Evolutionary conservation across 2,329 filamentous ascomycete species (phyloP).

Genomic region (Trichothecium roseum): DNA sequence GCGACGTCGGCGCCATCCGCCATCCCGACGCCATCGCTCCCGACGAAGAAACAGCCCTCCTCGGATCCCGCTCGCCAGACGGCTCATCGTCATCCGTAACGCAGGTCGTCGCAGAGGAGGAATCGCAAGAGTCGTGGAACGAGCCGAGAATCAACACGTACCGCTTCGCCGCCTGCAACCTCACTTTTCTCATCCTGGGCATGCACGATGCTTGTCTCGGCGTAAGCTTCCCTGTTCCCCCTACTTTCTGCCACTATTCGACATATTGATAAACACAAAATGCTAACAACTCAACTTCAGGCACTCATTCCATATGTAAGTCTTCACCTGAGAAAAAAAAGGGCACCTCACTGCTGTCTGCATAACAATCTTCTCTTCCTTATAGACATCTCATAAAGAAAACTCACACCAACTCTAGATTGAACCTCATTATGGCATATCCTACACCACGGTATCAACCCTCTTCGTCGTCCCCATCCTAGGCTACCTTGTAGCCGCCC

Average conservation of each 20-base stretch:
- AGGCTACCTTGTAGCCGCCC: slow-evolving; percentile 53
- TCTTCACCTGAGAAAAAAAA: slow-evolving; percentile 2
- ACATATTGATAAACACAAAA: too few species aligned
- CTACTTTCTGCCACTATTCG: neutral
- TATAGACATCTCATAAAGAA: too few species aligned
- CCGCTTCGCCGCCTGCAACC: slow-evolving; percentile 48
- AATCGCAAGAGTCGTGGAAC: slow-evolving; percentile 40
- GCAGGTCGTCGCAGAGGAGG: neutral
- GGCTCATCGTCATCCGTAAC: neutral
- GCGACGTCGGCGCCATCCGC: neutral
- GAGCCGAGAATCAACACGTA: slow-evolving; percentile 45
- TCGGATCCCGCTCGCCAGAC: neutral
- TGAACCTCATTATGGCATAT: slow-evolving; percentile 50
- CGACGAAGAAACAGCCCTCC: slow-evolving; percentile 4
- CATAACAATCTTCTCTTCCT: too few species aligned
- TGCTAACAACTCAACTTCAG: slow-evolving; percentile 18
- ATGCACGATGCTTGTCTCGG: slow-evolving; percentile 59
- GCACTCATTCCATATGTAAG: slow-evolving; percentile 37
- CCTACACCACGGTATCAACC: slow-evolving; percentile 53
- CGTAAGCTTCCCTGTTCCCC: slow-evolving; percentile 25
- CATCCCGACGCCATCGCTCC: neutral
- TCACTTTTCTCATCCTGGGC: slow-evolving; percentile 54
- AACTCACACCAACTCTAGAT: slow-evolving; percentile 27
- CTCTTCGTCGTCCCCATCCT: slow-evolving; percentile 57
- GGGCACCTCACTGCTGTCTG: too few species aligned